Evolutionary conservation across 345 rosid species (phyloP), one percentile per base, ranked within the genome.

Genomic region (Cardamine occulta): DNA sequence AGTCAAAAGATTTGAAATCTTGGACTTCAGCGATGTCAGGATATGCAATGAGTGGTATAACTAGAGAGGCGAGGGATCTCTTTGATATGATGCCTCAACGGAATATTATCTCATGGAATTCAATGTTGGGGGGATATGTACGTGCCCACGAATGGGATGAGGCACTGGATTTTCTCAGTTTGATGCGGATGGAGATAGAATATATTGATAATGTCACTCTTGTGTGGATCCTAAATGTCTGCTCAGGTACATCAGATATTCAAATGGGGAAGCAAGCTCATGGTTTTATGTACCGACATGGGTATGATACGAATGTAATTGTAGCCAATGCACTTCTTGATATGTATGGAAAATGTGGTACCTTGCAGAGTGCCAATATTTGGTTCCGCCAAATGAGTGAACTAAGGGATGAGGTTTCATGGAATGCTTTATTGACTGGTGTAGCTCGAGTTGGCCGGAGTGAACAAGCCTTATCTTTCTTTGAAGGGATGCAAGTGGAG

Each of bases 251-350:
- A 73, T 82, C 88, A 31, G 96, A 93, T 74, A 74, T 91, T 71
- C 86, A 87, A 44, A 78, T 82, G 79, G 96, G 98, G 67, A 93
- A 88, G 78, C 86, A 86, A 75, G 85, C 88, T 72, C 98, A 93
- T 73, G 92, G 89, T 8, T 85, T 85, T 66, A 79, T 89, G 58
- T 89, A 87, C 70, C 79, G 98, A 19, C 80, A 74, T 63, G 85
- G 88, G 39, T 84, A 81, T 39, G 45, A 28, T 69, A 76, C 85
- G 47, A 66, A 86, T 82, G 62, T 86, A 4, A 74, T 84, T 81
- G 86, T 91, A 53, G 85, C 86, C 35, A 91, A 91, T 80, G 87
- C 90, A 11, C 78, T 93, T 68, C 82, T 93, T 45, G 85, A 89
- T 80, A 93, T 93, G 97, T 80, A 80, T 40, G 82, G 73, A 9